Evolutionary conservation across 495 filamentous ascomycete genomes (phyloP), one percentile per base, ranked within the genome.

Genomic region (Xylaria intraflava): DNA sequence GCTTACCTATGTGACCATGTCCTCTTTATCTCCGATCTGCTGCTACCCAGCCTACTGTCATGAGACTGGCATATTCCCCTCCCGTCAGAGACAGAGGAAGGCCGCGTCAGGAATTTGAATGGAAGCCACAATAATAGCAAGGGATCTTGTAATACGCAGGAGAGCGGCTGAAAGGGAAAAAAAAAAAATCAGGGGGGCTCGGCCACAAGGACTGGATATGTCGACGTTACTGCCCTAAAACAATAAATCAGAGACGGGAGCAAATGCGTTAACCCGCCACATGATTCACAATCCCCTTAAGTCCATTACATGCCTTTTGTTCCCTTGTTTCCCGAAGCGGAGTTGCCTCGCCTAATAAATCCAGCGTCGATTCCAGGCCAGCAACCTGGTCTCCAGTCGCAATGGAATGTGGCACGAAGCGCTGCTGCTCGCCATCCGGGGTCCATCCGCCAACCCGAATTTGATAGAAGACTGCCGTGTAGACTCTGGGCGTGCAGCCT

Each of bases 181-280:
- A n/a, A 39, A n/a, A n/a, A n/a, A n/a, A n/a, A n/a, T n/a, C 17
- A 38, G 16, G 35, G 9, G 35, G 16, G 35, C 35, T 38, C 17
- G 35, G 10, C 35, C 30, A 10, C 8, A 47, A 36, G 23, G 45
- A 19, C 3, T 16, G 29, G 10, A 46, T 53, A 38, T 16, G 40
- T 20, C 38, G 30, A 26, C 22, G 35, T 29, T 6, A 35, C 22
- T 33, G 10, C 50, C 11, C 30, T 22, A 39, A 44, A 51, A 51
- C 49, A 51, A 46, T 53, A 41, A 53, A 53, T 53, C 41, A 53
- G 42, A 19, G 24, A 38, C 41, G 49, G 49, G 31, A 51, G 31
- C 50, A 53, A 31, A 53, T 53, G 51, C 51, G 42, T 46, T 11
- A 36, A 46, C 33, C 51, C 51, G 42, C 51, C 31, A 53, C 40